phyloP scores from a whole-genome alignment of 495 filamentous ascomycete genomes.

The Tetracladium marchalianum region DNA sequence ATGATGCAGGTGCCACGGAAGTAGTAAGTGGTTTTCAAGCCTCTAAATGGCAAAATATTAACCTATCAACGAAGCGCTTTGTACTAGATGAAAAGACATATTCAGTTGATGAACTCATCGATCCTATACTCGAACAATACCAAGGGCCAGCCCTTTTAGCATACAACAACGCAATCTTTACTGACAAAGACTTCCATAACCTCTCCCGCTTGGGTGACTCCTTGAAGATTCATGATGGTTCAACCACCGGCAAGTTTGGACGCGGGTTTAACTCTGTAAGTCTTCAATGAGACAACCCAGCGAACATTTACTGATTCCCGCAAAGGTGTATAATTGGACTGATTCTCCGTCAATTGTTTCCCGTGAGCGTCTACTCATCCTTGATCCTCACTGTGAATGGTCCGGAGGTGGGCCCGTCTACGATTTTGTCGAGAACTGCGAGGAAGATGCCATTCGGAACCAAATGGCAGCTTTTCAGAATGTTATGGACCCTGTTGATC shows the following conservation, averaged over 20 bases:
- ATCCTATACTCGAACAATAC: constrained; percentile 23
- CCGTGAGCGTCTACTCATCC: constrained; percentile 24
- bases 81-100: constrained; percentile 22
- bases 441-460: constrained; percentile 23
- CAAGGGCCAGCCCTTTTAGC: constrained; percentile 33
- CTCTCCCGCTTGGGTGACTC: constrained; percentile 28
- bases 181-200: constrained; percentile 25
- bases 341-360: constrained; percentile 34
- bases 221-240: constrained; percentile 24
- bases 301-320: constrained; percentile 1
- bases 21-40: constrained; percentile 13
- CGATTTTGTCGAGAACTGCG: constrained; percentile 23
- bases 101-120: constrained; percentile 19
- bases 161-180: constrained; percentile 29
- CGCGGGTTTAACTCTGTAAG: constrained; percentile 31
- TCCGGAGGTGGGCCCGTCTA: constrained; percentile 29
- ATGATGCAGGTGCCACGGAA: constrained; percentile 25
- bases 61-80: constrained; percentile 14
- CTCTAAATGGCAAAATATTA: not conserved
- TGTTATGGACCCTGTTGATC: constrained; percentile 11
- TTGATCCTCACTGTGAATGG: constrained; percentile 34
- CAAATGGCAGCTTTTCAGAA: constrained; percentile 26
- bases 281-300: not conserved
- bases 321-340: constrained; percentile 34
- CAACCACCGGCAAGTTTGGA: constrained; percentile 31